Evolutionary conservation across 2,329 filamentous ascomycete species (phyloP).

Genomic region (Helotiales sp.): DNA sequence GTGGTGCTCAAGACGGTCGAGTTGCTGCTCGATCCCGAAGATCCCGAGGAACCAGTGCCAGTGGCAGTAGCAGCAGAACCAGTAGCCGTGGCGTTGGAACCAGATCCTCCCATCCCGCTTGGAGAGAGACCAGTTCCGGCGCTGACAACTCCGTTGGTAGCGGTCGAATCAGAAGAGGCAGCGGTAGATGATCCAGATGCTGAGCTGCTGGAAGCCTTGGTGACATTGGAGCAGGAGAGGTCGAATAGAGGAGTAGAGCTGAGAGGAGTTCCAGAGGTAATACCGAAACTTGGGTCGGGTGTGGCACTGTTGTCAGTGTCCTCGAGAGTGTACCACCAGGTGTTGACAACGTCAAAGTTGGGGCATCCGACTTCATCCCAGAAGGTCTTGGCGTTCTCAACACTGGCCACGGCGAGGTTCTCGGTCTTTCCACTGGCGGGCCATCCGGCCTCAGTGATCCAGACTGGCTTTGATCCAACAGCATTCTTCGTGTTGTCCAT

Average conservation of each 20-base stretch:
- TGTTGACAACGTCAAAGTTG: slow-evolving; percentile 62
- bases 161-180: slow-evolving; percentile 15
- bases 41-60: slow-evolving; percentile 9
- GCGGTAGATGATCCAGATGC: slow-evolving; percentile 6
- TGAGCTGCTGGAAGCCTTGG: slow-evolving; percentile 20
- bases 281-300: slow-evolving; percentile 69
- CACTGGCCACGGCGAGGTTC: slow-evolving; percentile 62
- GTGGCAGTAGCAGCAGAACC: slow-evolving; percentile 15
- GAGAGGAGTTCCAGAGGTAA: slow-evolving; percentile 55
- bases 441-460: slow-evolving; percentile 89
- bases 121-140: slow-evolving; percentile 25
- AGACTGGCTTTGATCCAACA: slow-evolving; percentile 68
- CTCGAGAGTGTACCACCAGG: slow-evolving; percentile 78
- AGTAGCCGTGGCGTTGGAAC: slow-evolving; percentile 7
- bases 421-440: slow-evolving; percentile 68
- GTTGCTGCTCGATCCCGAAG: background rate
- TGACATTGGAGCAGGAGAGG: slow-evolving; percentile 53
- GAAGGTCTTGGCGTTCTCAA: slow-evolving; percentile 72
- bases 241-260: slow-evolving; percentile 60
- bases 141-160: slow-evolving; percentile 14
- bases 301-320: slow-evolving; percentile 58
- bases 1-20: slow-evolving; percentile 6
- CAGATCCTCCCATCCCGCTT: slow-evolving; percentile 13
- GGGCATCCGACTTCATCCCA: slow-evolving; percentile 79
- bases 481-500: slow-evolving; percentile 58